Evolutionary conservation across 345 rosid species (phyloP).

Genomic region (Salix suchowensis): DNA sequence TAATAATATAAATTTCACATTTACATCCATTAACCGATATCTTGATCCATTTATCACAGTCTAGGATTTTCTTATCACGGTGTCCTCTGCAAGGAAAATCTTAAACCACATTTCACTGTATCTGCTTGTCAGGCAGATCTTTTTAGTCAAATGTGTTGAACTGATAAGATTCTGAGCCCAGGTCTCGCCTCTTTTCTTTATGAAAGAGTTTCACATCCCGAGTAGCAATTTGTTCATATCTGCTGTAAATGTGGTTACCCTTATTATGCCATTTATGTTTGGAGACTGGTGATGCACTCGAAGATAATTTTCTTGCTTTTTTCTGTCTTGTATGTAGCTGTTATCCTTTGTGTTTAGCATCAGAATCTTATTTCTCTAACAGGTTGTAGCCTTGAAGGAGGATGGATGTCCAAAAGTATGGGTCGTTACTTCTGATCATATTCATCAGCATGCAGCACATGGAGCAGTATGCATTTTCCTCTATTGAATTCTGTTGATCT

Average conservation of each 20-base stretch:
- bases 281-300: background rate
- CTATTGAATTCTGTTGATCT: too few relatives aligned
- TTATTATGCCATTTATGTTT: background rate
- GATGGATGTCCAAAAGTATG: slow-evolving; percentile 94
- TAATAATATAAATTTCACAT: too few relatives aligned
- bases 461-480: slow-evolving; percentile 66
- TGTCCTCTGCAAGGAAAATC: background rate
- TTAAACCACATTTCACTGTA: background rate
- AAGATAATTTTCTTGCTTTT: too few relatives aligned
- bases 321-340: too few relatives aligned
- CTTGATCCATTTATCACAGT: background rate
- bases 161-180: background rate
- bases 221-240: background rate
- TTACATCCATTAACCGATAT: background rate
- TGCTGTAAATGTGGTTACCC: background rate
- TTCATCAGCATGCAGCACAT: slow-evolving; percentile 79
- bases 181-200: background rate
- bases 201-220: background rate
- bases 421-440: slow-evolving; percentile 88
- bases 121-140: background rate
- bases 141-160: background rate
- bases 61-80: background rate
- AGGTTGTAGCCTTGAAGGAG: slow-evolving; percentile 80
- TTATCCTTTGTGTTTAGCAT: background rate
- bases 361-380: slow-evolving; percentile 14